Conservation (phyloP, 2,329 filamentous ascomycete genomes). For the Xylaria sp. region DNA sequence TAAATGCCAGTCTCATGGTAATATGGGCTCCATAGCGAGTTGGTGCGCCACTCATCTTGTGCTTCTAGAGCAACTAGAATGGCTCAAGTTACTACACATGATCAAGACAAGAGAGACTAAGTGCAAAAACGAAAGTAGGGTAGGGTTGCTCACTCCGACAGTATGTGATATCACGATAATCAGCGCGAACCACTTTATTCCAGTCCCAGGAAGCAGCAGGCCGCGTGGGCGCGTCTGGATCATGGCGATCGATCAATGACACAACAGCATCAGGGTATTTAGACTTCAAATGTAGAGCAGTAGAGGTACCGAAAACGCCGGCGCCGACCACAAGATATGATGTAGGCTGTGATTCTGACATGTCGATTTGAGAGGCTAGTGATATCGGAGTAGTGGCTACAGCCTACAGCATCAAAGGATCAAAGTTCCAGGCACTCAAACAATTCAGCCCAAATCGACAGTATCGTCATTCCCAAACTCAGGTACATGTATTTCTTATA, state of each 20-base stretch:
- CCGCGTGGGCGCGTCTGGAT: conserved; percentile 56
- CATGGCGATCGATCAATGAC: conserved; percentile 67
- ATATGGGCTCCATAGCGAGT: conserved; percentile 57
- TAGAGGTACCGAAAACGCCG: conserved; percentile 73
- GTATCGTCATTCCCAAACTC: not conserved
- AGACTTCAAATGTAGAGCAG: conserved; percentile 69
- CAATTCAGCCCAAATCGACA: not conserved
- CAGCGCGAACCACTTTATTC: conserved; percentile 77
- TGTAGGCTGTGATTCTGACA: conserved; percentile 11
- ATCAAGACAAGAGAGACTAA: not conserved
- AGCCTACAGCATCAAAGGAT: not conserved
- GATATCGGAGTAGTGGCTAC: not conserved
- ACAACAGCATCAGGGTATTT: conserved; percentile 61
- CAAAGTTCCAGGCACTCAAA: not conserved
- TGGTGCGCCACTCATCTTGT: conserved; percentile 62
- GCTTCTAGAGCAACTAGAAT: conserved; percentile 68
- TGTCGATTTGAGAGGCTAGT: not conserved
- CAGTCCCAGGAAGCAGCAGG: conserved; percentile 75
- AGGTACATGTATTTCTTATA: not conserved
- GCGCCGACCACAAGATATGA: conserved; percentile 70
- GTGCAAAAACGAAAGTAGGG: not conserved
- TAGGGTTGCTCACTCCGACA: conserved; percentile 53
- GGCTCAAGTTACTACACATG: conserved; percentile 4
- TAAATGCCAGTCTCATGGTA: conserved; percentile 64
- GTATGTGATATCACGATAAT: conserved; percentile 73